Percentiles rank a stretch among this genome's conserved stretches.
Conservation (phyloP, 495 filamentous ascomycete species). For the Neurospora hispaniola region DNA sequence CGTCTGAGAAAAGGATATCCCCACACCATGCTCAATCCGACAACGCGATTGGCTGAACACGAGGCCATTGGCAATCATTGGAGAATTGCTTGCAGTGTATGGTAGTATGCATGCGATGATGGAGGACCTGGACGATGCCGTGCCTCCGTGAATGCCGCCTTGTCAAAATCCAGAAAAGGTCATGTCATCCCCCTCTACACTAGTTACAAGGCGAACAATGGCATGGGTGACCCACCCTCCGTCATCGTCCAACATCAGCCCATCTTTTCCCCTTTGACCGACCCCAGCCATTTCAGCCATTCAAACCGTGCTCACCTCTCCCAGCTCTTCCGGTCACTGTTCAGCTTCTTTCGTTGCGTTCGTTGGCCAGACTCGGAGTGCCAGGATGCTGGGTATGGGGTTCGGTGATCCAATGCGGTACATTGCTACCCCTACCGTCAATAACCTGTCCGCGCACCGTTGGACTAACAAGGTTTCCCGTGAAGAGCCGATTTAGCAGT, state of each 20-base stretch:
- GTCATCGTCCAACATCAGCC: conserved; percentile 12
- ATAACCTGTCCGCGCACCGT: background rate
- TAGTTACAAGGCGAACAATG: background rate
- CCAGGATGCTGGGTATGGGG: background rate
- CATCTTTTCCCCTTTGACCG: conserved; percentile 3
- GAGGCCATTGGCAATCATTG: background rate
- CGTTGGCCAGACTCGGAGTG: background rate
- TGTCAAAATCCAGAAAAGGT: background rate
- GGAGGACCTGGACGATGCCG: background rate
- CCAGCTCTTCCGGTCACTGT: background rate
- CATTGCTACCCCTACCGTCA: background rate
- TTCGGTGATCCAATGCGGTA: background rate
- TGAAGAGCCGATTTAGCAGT: background rate
- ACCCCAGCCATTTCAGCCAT: background rate
- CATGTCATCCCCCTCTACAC: background rate
- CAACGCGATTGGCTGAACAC: background rate
- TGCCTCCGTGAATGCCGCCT: background rate
- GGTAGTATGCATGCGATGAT: background rate
- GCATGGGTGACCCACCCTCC: background rate
- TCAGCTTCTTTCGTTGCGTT: background rate
- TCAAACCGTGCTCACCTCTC: background rate
- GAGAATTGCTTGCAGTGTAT: background rate
- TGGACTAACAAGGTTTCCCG: background rate
- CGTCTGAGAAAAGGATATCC: background rate
- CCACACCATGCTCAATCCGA: background rate